These are phyloP conservation scores for Nicotiana tomentosiformis DNA, from an alignment of 257 asterid species.

Conservation along the genomic window DNA sequence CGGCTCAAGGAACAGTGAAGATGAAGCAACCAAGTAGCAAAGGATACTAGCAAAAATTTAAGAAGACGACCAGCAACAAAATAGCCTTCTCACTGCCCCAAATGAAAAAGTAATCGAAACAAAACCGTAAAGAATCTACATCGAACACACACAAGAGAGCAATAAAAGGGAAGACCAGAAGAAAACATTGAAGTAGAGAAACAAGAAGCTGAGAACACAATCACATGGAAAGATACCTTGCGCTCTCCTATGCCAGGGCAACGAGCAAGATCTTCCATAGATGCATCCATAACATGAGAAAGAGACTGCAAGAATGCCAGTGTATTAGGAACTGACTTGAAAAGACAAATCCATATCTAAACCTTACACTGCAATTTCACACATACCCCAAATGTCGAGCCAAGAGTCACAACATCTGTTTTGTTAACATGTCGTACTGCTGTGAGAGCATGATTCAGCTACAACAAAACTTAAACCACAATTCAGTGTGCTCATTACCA, in stretches of 20 bases:
- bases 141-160: not conserved
- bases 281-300: slow-evolving; percentile 86
- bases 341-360: not conserved
- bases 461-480: slow-evolving; percentile 7
- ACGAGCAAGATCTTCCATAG: slow-evolving; percentile 97
- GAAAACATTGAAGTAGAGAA: not conserved
- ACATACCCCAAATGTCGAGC: slow-evolving; percentile 94
- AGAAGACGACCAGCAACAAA: not conserved
- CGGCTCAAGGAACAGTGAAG: too few relatives aligned
- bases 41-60: too few relatives aligned
- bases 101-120: not conserved
- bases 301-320: slow-evolving; percentile 50
- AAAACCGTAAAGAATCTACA: not conserved
- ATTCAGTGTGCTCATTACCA: slow-evolving; percentile 11
- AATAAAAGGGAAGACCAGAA: not conserved
- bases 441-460: slow-evolving; percentile 89
- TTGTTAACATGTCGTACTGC: slow-evolving; percentile 91
- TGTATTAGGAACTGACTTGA: not conserved
- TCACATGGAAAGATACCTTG: slow-evolving; percentile 47
- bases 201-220: not conserved
- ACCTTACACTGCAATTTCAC: not conserved
- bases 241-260: slow-evolving; percentile 99
- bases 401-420: slow-evolving; percentile 97
- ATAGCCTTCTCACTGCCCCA: not conserved
- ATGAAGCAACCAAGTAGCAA: too few relatives aligned